These are phyloP conservation scores for Drechslerella coelobrocha DNA, from an alignment of 2,329 filamentous ascomycete genomes.

Conservation along the genomic window DNA sequence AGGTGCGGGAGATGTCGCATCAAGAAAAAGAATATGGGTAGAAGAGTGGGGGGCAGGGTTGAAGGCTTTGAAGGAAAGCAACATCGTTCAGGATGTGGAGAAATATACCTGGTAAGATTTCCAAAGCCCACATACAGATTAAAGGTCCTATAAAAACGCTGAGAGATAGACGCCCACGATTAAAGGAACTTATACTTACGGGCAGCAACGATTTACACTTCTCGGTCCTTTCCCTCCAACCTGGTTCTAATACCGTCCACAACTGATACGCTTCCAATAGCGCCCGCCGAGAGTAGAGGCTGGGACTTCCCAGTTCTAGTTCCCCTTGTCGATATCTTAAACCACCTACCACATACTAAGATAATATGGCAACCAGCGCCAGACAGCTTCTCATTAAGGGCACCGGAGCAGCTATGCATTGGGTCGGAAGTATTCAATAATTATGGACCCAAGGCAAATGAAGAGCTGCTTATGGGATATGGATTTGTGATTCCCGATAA, in stretches of 20 bases:
- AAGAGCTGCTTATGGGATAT: constrained; percentile 64
- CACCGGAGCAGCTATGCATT: constrained; percentile 39
- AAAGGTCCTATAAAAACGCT: not conserved
- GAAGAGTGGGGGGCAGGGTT: constrained; percentile 57
- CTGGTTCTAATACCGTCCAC: constrained; percentile 39
- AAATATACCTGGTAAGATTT: constrained; percentile 59
- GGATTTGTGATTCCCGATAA: constrained; percentile 63
- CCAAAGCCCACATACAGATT: constrained; percentile 1
- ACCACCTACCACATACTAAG: constrained; percentile 61
- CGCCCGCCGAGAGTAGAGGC: not conserved
- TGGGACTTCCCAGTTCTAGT: constrained; percentile 59
- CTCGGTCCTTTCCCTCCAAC: constrained; percentile 63
- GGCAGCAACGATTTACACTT: constrained; percentile 64
- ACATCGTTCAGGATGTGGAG: constrained; percentile 55
- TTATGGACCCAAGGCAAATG: constrained; percentile 64
- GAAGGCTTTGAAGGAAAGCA: constrained; percentile 54
- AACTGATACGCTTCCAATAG: constrained; percentile 5
- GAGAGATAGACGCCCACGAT: not conserved
- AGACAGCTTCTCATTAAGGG: constrained; percentile 20
- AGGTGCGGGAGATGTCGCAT: constrained; percentile 48
- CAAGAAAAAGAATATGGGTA: constrained; percentile 57
- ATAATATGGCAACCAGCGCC: constrained; percentile 62
- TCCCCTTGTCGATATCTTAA: constrained; percentile 62
- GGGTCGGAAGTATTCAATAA: constrained; percentile 64
- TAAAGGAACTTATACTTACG: constrained; percentile 62